Evolutionary conservation across 2,329 filamentous ascomycete genomes (phyloP), one percentile per base, ranked within the genome.

Genomic region (Verticillium nonalfalfae): DNA sequence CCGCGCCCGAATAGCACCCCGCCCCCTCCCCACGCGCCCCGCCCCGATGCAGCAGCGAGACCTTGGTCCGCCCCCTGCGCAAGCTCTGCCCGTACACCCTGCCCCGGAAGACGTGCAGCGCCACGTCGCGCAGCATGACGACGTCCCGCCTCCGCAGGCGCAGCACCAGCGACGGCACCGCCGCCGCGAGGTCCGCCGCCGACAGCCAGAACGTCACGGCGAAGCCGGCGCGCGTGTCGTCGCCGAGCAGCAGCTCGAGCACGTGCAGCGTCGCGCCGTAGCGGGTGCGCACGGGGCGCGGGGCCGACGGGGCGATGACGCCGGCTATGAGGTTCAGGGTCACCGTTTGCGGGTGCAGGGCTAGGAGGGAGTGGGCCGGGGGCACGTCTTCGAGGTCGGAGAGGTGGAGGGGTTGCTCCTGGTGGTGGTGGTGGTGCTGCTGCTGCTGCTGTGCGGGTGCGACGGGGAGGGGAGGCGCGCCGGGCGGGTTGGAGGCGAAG

Each of bases 1-100:
- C 80, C 26, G 75, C 77, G 1, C 77, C 71, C 4, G 76, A 81
- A 68, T 90, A 91, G 45, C 84, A 75, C 0, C 88, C 87, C 4
- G 76, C 80, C 62, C 69, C 72, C 70, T 83, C 86, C 40, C 70
- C 80, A 66, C 76, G 77, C 62, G 83, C 81, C 9, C 83, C 70
- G 63, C 79, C 76, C 26, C 85, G 81, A 68, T 85, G 85, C 18
- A 96, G 74, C 54, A 96, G 75, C 64, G 87, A 81, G 33, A 94
- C 77, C 64, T 82, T 85, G 4, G 91, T 93, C 67, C 90, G 82
- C 7, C 86, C 85, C 65, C 84, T 84, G 34, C 89, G 85, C 64
- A 97, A 76, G 69, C 89, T 95, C 72, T 96, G 90, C 0, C 94
- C 93, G 68, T 95, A 93, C 0, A 97, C 93, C 67, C 84, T 88